These are phyloP conservation scores for Penicillium waksmanii DNA, from an alignment of 495 filamentous ascomycete species.

Conservation along the genomic window DNA sequence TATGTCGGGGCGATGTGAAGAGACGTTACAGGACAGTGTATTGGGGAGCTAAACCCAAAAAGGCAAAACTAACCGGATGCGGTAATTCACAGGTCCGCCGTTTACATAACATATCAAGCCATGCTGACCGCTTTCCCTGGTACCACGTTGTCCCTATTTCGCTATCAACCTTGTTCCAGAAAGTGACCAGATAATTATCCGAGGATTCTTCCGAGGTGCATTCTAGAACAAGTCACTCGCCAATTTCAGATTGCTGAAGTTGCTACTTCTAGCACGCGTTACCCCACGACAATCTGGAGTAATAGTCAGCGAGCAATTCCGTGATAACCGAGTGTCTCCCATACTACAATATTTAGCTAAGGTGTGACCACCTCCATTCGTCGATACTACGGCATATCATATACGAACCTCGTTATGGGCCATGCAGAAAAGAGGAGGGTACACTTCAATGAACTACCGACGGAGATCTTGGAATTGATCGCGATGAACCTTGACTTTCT, in stretches of 20 bases:
- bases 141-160: no score
- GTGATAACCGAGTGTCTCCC: background rate
- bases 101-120: no score
- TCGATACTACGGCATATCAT: background rate
- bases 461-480: conserved; percentile 15
- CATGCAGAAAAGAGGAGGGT: conserved; percentile 1
- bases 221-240: no score
- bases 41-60: no score
- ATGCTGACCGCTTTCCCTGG: no score
- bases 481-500: conserved; percentile 14
- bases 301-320: background rate
- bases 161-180: no score
- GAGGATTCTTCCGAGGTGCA: no score
- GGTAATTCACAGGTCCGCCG: no score
- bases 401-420: background rate
- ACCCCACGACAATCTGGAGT: background rate
- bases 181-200: no score
- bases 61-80: no score
- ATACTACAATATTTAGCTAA: background rate
- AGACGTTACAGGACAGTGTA: no score
- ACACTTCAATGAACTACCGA: conserved; percentile 5
- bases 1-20: no score
- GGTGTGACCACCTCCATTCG: background rate
- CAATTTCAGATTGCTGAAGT: background rate
- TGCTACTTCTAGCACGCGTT: background rate